phyloP scores from a whole-genome alignment of 75 land plant species.

The Ceratopteris richardii region DNA sequence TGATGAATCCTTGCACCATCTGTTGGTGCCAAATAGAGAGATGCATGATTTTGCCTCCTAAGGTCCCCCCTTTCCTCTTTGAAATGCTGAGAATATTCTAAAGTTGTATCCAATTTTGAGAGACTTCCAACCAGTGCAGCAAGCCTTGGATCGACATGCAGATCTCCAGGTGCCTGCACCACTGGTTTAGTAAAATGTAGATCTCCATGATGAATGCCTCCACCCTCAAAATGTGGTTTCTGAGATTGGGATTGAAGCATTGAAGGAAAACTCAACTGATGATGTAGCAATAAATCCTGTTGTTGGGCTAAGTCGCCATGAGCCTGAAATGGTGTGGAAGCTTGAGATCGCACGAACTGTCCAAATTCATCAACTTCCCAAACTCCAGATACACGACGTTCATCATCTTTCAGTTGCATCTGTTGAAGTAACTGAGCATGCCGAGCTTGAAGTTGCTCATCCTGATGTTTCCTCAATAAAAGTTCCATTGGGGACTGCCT shows the following conservation, averaged over 20 bases:
- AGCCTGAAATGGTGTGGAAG: not conserved
- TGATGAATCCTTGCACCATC: not conserved
- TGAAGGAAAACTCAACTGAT: not conserved
- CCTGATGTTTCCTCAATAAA: conserved; percentile 16
- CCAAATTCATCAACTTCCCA: conserved; percentile 75
- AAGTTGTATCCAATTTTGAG: not conserved
- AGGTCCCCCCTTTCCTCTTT: not conserved
- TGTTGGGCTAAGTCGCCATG: conserved; percentile 2
- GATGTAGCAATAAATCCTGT: not conserved
- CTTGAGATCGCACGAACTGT: conserved; percentile 20
- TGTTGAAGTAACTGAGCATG: conserved; percentile 27
- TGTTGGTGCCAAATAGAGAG: not conserved
- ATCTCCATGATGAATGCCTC: not conserved
- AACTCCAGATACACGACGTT: conserved; percentile 36
- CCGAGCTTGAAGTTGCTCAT: conserved; percentile 27
- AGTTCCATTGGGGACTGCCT: conserved; percentile 20
- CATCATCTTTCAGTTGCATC: conserved; percentile 40
- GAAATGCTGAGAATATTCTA: not conserved
- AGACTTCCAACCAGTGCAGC: not conserved
- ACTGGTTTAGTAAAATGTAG: not conserved
- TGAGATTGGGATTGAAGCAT: not conserved
- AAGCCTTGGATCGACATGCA: not conserved
- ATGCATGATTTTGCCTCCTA: not conserved
- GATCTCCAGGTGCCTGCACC: not conserved
- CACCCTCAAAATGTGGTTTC: not conserved